These are phyloP conservation scores for Starmerella apicola DNA, from an alignment of 805 yeast genomes.

Conservation along the genomic window DNA sequence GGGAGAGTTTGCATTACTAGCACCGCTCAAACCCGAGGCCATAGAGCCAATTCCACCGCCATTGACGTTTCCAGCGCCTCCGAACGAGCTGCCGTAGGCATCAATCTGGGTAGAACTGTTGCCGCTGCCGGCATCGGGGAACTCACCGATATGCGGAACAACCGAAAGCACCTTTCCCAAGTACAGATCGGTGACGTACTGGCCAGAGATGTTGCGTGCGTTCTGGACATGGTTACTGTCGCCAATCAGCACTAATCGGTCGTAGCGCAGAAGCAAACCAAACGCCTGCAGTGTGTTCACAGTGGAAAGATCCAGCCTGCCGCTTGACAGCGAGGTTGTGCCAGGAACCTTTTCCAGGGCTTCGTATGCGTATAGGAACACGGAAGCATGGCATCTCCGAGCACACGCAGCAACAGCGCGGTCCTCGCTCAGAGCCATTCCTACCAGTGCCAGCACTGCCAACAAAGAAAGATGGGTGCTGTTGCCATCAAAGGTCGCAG, in stretches of 20 bases:
- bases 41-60: too few relatives aligned
- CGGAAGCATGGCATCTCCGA: slow-evolving; percentile 14
- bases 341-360: slow-evolving; percentile 9
- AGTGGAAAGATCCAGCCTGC: slow-evolving; percentile 11
- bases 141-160: slow-evolving; percentile 17
- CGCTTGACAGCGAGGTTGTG: slow-evolving; percentile 1
- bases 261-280: slow-evolving; percentile 23
- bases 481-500: slow-evolving; percentile 24
- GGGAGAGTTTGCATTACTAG: not conserved
- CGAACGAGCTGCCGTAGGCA: too few relatives aligned
- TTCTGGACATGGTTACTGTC: slow-evolving; percentile 10
- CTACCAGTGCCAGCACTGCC: slow-evolving; percentile 23
- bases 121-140: not conserved
- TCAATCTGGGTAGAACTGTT: too few relatives aligned
- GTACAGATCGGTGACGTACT: slow-evolving; percentile 20
- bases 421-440: slow-evolving; percentile 22
- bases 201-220: slow-evolving; percentile 14
- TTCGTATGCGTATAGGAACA: slow-evolving; percentile 20
- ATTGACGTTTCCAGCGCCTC: too few relatives aligned
- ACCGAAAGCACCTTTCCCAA: slow-evolving; percentile 18
- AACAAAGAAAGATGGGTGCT: slow-evolving; percentile 20
- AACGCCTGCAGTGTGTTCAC: slow-evolving; percentile 25
- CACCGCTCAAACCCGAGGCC: not conserved
- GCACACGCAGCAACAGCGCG: slow-evolving; percentile 14
- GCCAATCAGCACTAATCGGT: slow-evolving; percentile 20